These are phyloP conservation scores for Ceraceosorus bombacis DNA, from an alignment of 1,284 basidiomycete genomes.

Conservation along the genomic window DNA sequence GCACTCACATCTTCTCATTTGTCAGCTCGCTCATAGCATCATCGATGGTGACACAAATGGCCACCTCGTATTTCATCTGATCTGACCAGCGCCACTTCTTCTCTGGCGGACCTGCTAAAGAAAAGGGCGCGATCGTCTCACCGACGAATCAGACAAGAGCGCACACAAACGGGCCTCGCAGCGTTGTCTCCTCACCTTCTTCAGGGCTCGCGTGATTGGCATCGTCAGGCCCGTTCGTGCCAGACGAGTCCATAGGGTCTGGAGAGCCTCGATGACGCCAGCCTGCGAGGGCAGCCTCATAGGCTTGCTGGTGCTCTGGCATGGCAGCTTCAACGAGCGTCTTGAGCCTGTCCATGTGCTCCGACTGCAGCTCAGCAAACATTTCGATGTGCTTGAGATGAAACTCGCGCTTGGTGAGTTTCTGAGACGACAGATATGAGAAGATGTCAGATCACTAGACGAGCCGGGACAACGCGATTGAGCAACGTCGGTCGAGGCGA, in stretches of 20 bases:
- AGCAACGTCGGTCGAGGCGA: conserved; percentile 61
- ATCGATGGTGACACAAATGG: neutral
- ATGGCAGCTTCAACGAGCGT: neutral
- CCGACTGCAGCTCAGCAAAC: neutral
- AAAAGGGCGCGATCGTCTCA: neutral
- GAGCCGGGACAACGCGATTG: conserved; percentile 69
- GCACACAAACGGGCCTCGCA: neutral
- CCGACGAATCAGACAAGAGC: neutral
- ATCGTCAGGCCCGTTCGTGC: too few relatives aligned
- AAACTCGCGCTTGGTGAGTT: conserved; percentile 41
- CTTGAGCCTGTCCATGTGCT: neutral
- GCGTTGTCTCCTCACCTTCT: neutral
- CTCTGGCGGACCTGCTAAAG: neutral
- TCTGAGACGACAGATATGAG: conserved; percentile 21
- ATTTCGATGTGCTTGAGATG: neutral
- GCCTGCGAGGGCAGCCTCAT: neutral
- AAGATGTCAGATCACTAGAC: conserved; percentile 84
- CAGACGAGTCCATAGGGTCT: too few relatives aligned
- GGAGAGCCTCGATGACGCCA: neutral
- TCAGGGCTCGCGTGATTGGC: too few relatives aligned
- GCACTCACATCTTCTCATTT: neutral
- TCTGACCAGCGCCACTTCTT: neutral
- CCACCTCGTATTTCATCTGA: neutral
- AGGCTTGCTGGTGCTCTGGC: neutral
- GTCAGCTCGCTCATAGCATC: neutral